Percentiles rank a stretch among this genome's conserved stretches.
Evolutionary conservation across 345 rosid species (phyloP).

Genomic region (Excoecaria cochinchinensis): DNA sequence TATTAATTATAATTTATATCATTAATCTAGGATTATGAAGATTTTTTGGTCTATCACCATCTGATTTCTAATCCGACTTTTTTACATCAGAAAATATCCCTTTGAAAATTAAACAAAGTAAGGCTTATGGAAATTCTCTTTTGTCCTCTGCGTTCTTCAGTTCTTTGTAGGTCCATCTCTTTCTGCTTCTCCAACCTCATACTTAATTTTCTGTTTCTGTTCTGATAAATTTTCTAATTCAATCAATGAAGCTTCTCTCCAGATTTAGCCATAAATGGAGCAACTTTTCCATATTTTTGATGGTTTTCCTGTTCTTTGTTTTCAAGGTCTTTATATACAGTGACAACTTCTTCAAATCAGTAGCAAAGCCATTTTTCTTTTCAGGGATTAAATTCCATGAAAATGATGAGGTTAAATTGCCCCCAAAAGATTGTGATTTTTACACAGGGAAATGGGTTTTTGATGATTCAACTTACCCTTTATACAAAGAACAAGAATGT

Average conservation of each 20-base stretch:
- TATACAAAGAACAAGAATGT: conserved; percentile 30
- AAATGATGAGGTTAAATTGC: conserved; percentile 11
- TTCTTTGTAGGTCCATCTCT: neutral
- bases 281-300: neutral
- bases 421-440: conserved; percentile 21
- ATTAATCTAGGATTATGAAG: too few species aligned
- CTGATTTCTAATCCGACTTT: too few species aligned
- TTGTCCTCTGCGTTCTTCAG: neutral
- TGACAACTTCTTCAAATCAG: conserved; percentile 14
- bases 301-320: conserved; percentile 17
- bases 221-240: neutral
- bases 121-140: neutral
- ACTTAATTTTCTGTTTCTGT: neutral
- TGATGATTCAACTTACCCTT: conserved; percentile 22
- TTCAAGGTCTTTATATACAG: conserved; percentile 8
- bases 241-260: neutral
- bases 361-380: conserved; percentile 1
- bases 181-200: neutral
- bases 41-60: too few species aligned
- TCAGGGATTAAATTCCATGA: neutral
- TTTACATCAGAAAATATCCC: too few species aligned
- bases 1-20: too few species aligned
- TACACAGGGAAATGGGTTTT: conserved; percentile 30
- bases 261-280: conserved; percentile 11
- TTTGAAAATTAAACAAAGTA: too few species aligned